These are phyloP conservation scores for Pseudonitzschia multiseries DNA, from an alignment of 108 stramenopile genomes.

Conservation along the genomic window DNA sequence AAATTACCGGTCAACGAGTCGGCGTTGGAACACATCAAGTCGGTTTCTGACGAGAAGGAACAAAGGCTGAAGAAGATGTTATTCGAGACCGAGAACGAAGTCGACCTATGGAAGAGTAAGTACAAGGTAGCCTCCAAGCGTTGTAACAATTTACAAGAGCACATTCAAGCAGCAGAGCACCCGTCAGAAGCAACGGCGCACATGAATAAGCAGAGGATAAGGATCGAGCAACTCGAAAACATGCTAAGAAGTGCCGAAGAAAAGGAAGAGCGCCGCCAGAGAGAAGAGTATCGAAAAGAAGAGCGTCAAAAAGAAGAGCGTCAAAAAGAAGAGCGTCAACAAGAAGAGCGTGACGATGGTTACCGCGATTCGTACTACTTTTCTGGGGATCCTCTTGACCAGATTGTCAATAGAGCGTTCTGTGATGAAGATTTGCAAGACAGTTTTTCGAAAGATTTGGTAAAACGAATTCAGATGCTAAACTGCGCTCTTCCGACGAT, in stretches of 20 bases:
- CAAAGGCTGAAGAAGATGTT: conserved; percentile 9
- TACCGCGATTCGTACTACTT: not conserved
- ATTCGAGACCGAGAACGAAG: conserved; percentile 7
- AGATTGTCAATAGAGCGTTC: not conserved
- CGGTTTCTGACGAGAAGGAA: conserved; percentile 12
- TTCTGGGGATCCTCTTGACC: not conserved
- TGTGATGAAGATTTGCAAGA: conserved; percentile 12
- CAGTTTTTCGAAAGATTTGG: conserved; percentile 2
- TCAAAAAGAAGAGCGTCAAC: not conserved
- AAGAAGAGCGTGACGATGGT: conserved; percentile 4
- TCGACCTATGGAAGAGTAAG: conserved; percentile 13
- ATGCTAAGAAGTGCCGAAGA: not conserved
- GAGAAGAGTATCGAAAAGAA: not conserved
- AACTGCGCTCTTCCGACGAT: not conserved
- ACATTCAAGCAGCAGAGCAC: conserved; percentile 1
- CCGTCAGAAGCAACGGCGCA: conserved; percentile 4
- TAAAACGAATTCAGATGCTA: not conserved
- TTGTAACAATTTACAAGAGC: not conserved
- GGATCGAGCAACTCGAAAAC: conserved; percentile 6
- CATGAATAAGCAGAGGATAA: conserved; percentile 5
- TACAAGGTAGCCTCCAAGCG: not conserved
- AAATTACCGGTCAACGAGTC: not conserved
- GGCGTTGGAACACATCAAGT: conserved; percentile 4
- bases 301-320: not conserved
- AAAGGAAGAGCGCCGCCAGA: not conserved